These are phyloP conservation scores for Geotrichum bryndzae DNA, from an alignment of 1,139 yeast species.

Conservation along the genomic window DNA sequence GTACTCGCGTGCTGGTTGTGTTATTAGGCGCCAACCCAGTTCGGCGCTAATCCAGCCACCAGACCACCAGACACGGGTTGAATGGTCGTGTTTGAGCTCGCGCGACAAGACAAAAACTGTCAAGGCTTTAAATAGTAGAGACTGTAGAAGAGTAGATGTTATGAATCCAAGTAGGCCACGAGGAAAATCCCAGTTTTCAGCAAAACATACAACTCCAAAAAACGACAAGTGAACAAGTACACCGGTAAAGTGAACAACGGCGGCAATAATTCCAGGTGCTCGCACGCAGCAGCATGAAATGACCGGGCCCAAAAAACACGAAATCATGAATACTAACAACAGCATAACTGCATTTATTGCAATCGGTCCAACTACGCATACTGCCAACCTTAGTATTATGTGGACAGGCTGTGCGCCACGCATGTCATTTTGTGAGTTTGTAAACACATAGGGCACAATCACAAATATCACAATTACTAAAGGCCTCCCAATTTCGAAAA, in stretches of 20 bases:
- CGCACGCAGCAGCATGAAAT: constrained; percentile 87
- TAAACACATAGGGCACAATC: constrained; percentile 58
- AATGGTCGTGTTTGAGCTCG: constrained; percentile 50
- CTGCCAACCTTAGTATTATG: constrained; percentile 46
- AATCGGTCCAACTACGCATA: constrained; percentile 52
- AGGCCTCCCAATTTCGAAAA: constrained; percentile 52
- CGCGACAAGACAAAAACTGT: constrained; percentile 49
- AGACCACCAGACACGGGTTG: constrained; percentile 81
- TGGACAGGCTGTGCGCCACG: constrained; percentile 44
- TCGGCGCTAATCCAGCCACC: constrained; percentile 67
- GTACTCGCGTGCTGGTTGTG: constrained; percentile 67
- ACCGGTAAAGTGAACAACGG: constrained; percentile 81
- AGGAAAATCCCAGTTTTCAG: constrained; percentile 59
- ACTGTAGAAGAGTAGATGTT: constrained; percentile 51
- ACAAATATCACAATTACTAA: constrained; percentile 40
- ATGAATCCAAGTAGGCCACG: constrained; percentile 54
- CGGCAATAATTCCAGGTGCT: constrained; percentile 92
- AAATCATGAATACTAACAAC: constrained; percentile 42
- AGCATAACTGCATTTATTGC: constrained; percentile 43
- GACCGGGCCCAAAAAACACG: constrained; percentile 56
- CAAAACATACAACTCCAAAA: constrained; percentile 56
- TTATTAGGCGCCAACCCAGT: constrained; percentile 51
- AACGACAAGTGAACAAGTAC: constrained; percentile 48
- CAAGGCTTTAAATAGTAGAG: constrained; percentile 45
- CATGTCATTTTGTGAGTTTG: constrained; percentile 67